These are phyloP conservation scores for Suillus variegatus DNA, from an alignment of 768 basidiomycete genomes.

Conservation along the genomic window DNA sequence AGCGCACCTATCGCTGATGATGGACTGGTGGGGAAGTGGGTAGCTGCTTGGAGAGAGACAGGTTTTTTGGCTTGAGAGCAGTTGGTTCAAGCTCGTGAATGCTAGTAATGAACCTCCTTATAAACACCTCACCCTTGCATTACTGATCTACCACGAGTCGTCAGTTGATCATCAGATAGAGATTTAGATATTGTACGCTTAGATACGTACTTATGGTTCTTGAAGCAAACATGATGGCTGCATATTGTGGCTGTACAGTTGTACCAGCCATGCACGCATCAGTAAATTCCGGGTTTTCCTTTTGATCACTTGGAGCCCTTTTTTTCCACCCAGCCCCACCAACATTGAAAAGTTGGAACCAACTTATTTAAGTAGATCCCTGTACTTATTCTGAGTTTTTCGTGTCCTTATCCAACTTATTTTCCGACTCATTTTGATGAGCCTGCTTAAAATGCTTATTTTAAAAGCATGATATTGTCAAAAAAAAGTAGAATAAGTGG, in stretches of 20 bases:
- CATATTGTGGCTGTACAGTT: no score
- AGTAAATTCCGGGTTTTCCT: no score
- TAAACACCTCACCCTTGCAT: not conserved
- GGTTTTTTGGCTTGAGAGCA: conserved; percentile 33
- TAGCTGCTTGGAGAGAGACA: conserved; percentile 41
- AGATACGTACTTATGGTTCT: no score
- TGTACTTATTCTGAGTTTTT: not conserved
- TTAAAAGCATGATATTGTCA: not conserved
- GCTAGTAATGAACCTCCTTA: no score
- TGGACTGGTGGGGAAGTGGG: conserved; percentile 43
- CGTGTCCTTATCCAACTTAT: not conserved
- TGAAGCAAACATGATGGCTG: no score
- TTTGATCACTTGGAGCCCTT: no score
- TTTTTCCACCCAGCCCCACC: no score
- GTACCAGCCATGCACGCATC: no score
- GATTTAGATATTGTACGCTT: not conserved
- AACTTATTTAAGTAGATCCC: not conserved
- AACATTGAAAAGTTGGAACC: no score
- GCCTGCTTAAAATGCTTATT: not conserved
- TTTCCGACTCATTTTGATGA: not conserved
- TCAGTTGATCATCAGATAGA: not conserved
- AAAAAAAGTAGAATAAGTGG: not conserved
- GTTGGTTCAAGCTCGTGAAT: not conserved
- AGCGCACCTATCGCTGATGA: conserved; percentile 18
- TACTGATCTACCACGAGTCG: not conserved